A percentile compares a stretch with the other conserved stretches of the same genome.
Conservation (phyloP, 2,329 filamentous ascomycete species). For the Alternaria rosae region DNA sequence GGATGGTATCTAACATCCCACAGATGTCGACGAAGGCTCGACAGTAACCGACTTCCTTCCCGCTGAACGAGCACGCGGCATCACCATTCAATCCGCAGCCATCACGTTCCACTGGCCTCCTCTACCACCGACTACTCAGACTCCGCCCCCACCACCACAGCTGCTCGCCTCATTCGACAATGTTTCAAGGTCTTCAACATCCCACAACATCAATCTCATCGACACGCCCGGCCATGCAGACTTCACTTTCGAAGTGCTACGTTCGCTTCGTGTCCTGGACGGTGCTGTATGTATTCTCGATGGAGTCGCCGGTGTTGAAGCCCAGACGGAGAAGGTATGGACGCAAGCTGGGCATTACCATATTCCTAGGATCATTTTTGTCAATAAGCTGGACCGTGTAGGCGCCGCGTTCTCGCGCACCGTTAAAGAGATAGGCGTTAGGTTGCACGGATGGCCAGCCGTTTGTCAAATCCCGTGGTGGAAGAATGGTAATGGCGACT, state of each 20-base stretch:
- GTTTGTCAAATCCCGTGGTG: slow-evolving; percentile 98
- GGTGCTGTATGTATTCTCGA: slow-evolving; percentile 93
- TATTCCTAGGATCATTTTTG: slow-evolving; percentile 82
- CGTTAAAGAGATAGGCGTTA: slow-evolving; percentile 81
- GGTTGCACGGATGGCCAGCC: slow-evolving; percentile 83
- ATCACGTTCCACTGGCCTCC: slow-evolving; percentile 95
- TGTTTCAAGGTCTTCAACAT: slow-evolving; percentile 57
- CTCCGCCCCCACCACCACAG: slow-evolving; percentile 29
- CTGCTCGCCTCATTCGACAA: slow-evolving; percentile 40
- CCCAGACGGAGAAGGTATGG: slow-evolving; percentile 97
- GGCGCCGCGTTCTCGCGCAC: slow-evolving; percentile 84
- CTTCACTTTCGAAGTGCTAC: slow-evolving; percentile 94
- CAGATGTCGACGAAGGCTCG: slow-evolving; percentile 93
- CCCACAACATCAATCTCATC: slow-evolving; percentile 67
- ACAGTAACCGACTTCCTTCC: slow-evolving; percentile 97
- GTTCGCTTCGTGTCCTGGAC: slow-evolving; percentile 86
- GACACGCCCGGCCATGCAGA: slow-evolving; percentile 97
- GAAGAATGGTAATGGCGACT: slow-evolving; percentile 72
- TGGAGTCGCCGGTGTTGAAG: slow-evolving; percentile 91
- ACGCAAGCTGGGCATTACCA: slow-evolving; percentile 82
- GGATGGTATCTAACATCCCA: neutral
- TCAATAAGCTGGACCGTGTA: slow-evolving; percentile 86
- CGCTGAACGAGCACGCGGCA: slow-evolving; percentile 87
- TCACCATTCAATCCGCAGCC: slow-evolving; percentile 96
- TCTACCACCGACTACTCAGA: slow-evolving; percentile 48